A percentile compares a stretch with the other conserved stretches of the same genome.
phyloP scores from a whole-genome alignment of 2,329 filamentous ascomycete species.

The Colletotrichum tofieldiae region DNA sequence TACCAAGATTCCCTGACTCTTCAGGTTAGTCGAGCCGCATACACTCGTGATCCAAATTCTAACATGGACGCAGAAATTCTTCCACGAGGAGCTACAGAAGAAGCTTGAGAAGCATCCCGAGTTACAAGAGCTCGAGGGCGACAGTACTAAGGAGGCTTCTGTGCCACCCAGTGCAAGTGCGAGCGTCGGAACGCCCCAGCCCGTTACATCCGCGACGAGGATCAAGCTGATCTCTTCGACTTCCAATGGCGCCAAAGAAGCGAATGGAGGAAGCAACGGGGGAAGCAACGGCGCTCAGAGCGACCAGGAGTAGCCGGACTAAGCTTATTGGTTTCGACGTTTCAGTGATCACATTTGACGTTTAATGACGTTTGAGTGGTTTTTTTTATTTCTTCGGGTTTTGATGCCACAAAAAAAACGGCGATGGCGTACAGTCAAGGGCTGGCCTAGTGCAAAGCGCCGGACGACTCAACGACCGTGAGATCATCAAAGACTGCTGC shows the following conservation, averaged over 20 bases:
- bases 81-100: conserved; percentile 68
- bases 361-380: conserved; percentile 24
- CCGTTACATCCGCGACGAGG: conserved; percentile 69
- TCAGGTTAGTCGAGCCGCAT: conserved; percentile 72
- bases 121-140: conserved; percentile 69
- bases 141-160: conserved; percentile 56
- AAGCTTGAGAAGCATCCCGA: conserved; percentile 69
- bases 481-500: conserved; percentile 30
- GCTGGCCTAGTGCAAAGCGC: conserved; percentile 11
- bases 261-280: conserved; percentile 41
- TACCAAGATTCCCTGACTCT: conserved; percentile 95
- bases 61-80: conserved; percentile 67
- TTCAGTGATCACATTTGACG: conserved; percentile 32
- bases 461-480: conserved; percentile 19
- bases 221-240: conserved; percentile 77
- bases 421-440: conserved; percentile 33
- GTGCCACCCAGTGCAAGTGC: conserved; percentile 65
- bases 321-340: conserved; percentile 17
- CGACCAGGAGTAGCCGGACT: conserved; percentile 64
- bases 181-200: conserved; percentile 76
- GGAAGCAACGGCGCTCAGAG: conserved; percentile 62
- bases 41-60: conserved; percentile 46
- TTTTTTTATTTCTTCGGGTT: conserved; percentile 6
- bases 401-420: conserved; percentile 43
- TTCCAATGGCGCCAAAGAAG: conserved; percentile 52